These are phyloP conservation scores for Immersiporthe knoxdaviesiana DNA, from an alignment of 2,329 filamentous ascomycete species.

Conservation along the genomic window DNA sequence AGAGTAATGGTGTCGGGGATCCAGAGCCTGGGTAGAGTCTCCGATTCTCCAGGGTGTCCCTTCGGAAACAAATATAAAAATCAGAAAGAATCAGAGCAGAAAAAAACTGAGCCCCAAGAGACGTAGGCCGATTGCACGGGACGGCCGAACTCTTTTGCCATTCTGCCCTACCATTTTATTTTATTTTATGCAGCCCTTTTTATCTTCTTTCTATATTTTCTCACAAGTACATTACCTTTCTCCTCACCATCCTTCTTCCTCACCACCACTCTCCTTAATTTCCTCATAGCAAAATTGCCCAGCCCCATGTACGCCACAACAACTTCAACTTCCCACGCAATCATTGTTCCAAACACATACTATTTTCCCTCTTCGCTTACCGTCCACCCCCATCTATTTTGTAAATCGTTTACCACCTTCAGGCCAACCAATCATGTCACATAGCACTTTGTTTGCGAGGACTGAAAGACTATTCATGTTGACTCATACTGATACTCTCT, in stretches of 20 bases:
- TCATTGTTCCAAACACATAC: too few species aligned
- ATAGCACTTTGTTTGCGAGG: too few species aligned
- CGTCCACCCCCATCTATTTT: too few species aligned
- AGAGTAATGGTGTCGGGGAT: constrained; percentile 10
- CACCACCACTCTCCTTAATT: background rate
- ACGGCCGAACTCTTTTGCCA: constrained; percentile 7
- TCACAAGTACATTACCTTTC: background rate
- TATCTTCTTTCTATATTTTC: background rate
- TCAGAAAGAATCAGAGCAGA: background rate
- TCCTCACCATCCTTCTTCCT: too few species aligned
- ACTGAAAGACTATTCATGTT: too few species aligned
- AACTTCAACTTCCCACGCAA: too few species aligned
- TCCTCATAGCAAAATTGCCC: too few species aligned
- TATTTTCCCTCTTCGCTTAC: too few species aligned
- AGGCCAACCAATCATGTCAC: too few species aligned
- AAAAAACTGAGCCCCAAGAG: background rate
- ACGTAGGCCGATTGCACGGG: constrained; percentile 1
- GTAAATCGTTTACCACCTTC: too few species aligned
- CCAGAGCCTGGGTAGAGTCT: constrained; percentile 10
- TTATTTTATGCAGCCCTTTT: background rate
- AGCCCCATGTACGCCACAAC: too few species aligned
- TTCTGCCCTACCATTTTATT: background rate
- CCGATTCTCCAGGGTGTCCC: constrained; percentile 13
- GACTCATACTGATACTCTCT: too few species aligned
- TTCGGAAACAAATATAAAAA: constrained; percentile 10